Evolutionary conservation across 768 basidiomycete species (phyloP).

Genomic region (Trametopsis cervina): DNA sequence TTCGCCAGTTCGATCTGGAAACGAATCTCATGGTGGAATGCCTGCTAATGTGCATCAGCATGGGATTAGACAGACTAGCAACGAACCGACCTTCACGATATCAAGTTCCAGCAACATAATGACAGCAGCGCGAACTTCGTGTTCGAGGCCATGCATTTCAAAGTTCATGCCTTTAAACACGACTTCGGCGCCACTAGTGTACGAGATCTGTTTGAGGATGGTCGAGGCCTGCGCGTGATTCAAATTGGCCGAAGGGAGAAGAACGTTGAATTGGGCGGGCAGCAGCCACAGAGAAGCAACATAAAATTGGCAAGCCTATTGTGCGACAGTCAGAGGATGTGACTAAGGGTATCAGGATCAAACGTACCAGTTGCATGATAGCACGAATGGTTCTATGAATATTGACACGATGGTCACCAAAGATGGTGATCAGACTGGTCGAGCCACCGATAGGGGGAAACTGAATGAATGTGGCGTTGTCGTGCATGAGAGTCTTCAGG

Average conservation of each 20-base stretch:
- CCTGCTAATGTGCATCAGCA: constrained; percentile 32
- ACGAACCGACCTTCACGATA: constrained; percentile 67
- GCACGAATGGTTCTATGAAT: constrained; percentile 91
- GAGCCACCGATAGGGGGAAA: constrained; percentile 91
- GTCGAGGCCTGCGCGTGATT: constrained; percentile 79
- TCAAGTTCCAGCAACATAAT: constrained; percentile 86
- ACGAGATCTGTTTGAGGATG: constrained; percentile 81
- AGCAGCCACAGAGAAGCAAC: constrained; percentile 97
- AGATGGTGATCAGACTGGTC: constrained; percentile 88
- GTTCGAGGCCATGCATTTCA: constrained; percentile 91
- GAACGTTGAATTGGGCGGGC: constrained; percentile 88
- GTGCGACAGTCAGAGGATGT: constrained; percentile 16
- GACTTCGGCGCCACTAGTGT: constrained; percentile 84
- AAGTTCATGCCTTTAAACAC: constrained; percentile 98
- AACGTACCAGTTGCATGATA: constrained; percentile 88
- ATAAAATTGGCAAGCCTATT: constrained; percentile 89
- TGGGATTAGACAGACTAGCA: background rate
- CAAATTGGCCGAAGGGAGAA: constrained; percentile 75
- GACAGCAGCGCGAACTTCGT: constrained; percentile 83
- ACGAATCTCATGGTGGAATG: constrained; percentile 94
- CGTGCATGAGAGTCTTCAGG: constrained; percentile 85
- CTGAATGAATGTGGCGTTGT: constrained; percentile 94
- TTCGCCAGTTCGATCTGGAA: constrained; percentile 98
- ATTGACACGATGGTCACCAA: constrained; percentile 89
- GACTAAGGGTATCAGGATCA: background rate